Evolutionary conservation across 352 stramenopile genomes (phyloP), one percentile per base, ranked within the genome.

Genomic region (Phytophthora kernoviae): DNA sequence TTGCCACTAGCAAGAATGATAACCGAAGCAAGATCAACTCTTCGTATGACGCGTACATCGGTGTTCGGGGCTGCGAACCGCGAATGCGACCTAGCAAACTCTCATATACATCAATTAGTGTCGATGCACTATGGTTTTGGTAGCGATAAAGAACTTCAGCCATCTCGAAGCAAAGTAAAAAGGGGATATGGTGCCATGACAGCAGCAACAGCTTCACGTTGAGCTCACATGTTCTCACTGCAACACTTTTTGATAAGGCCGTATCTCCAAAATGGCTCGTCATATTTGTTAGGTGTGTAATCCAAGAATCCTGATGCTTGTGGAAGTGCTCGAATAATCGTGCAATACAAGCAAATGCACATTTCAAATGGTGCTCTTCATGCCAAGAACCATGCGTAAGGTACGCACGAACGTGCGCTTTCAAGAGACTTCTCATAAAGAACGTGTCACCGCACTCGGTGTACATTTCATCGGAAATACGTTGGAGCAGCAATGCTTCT

Each of bases 141-240:
- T 50, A 68, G 15, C 77, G 81, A 26, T 91, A 89, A 2, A 87
- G 53, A 10, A 75, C 70, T 55, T 91, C 79, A 1, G 75, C 74
- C 21, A 91, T 76, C 43, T 91, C 79, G 36, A 87, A 89, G 42
- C 75, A 85, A 4, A 89, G 21, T 14, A 65, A 37, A 30, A 91
- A 86, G 0, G 81, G 79, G n/a, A 91, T 76, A 17, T 70, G 70
- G 21, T 82, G 65, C 79, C 79, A 89, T 7, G 76, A 68, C 1
- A 89, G 43, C 3, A 91, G 53, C 26, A 91, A 20, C 14, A 78
- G 34, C 12, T 68, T 72, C 1, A 68, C 34, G 37, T 44, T 65
- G 15, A 72, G 68, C 20, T 18, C 26, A n/a, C 21, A 44, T 2
- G 40, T 45, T 27, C 48, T 72, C 12, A 18, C 20, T 21, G 8